A percentile compares a stretch with the other conserved stretches of the same genome.
Conservation (phyloP, 2,329 filamentous ascomycete genomes). For the Ophiostoma quercus region DNA sequence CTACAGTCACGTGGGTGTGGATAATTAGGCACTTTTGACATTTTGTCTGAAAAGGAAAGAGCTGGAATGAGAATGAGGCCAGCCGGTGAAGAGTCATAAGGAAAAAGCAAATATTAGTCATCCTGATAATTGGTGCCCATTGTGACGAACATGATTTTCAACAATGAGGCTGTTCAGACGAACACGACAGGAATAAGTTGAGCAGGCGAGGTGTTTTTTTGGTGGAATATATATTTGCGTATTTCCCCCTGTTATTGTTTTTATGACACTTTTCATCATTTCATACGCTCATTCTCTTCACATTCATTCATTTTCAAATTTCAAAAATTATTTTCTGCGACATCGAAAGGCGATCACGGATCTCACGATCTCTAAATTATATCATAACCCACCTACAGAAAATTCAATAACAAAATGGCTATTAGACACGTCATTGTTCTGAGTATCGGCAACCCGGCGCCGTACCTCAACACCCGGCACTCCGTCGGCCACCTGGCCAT, state of each 20-base stretch:
- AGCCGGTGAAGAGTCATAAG: background rate
- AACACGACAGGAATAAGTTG: background rate
- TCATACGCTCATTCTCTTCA: background rate
- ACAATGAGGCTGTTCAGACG: constrained; percentile 2
- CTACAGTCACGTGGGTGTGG: background rate
- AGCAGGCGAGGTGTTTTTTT: background rate
- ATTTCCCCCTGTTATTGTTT: background rate
- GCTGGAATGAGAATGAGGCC: background rate
- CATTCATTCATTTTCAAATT: background rate
- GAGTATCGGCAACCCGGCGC: constrained; percentile 78
- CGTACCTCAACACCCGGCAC: constrained; percentile 75
- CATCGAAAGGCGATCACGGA: background rate
- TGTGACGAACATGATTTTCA: background rate
- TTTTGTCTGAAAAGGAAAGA: too few species aligned
- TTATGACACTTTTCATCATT: background rate
- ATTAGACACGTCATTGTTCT: constrained; percentile 61
- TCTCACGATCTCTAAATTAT: background rate
- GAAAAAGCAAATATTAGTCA: background rate
- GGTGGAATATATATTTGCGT: background rate
- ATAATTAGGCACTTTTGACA: background rate
- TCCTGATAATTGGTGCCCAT: background rate
- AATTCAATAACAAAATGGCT: constrained; percentile 24
- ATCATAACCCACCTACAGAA: background rate
- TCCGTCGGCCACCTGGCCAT: constrained; percentile 80
- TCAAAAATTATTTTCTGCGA: background rate